A percentile compares a stretch with the other conserved stretches of the same genome.
phyloP scores from a whole-genome alignment of 176 grass and related monocot species.

The Sorghum bicolor region Sorghum_bicolor_NCBIv3 NC_012876.2:54757501-54758000 shows the following conservation, averaged over 20 bases:
- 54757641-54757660: constrained; percentile 18
- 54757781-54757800: background rate
- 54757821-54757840: background rate
- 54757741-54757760: background rate
- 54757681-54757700: background rate
- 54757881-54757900: no score
- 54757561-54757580: constrained; percentile 39
- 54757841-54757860: background rate
- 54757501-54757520: constrained; percentile 59
- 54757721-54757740: constrained; percentile 29
- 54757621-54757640: constrained; percentile 38
- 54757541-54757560: constrained; percentile 59
- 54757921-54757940: background rate
- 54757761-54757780: background rate
- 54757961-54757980: background rate
- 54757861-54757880: no score
- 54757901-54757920: no score
- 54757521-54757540: constrained; percentile 90
- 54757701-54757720: constrained; percentile 67
- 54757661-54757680: background rate
- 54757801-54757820: background rate
- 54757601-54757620: constrained; percentile 63
- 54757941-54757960: background rate
- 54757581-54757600: constrained; percentile 86
- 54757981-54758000: background rate